Evolutionary conservation across 352 stramenopile species (phyloP), one percentile per base, ranked within the genome.

Genomic region (Peronospora belbahrii): DNA sequence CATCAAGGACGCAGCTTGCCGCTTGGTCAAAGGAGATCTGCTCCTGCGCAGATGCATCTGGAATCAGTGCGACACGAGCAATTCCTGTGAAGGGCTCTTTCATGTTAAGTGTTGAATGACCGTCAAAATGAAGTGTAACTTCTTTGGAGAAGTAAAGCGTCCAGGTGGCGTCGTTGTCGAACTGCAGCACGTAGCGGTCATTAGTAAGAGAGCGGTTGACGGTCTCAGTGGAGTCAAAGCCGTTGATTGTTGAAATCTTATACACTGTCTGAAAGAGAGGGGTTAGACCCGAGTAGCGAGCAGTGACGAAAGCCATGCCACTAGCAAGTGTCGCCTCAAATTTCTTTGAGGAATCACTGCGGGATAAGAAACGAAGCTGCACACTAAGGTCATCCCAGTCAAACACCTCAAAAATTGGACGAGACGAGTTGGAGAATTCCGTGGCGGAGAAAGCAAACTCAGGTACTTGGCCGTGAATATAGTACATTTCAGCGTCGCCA

Each of bases 291-390:
- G 52, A 39, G 54, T 81, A 86, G 43, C 54, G 74, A 39, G 62
- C 65, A 2, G 71, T 76, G n/a, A 71, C 51, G 28, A 72, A 84
- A 2, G 71, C 76, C 76, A 88, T 88, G 34, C 73, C 76, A 36
- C 66, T 82, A 11, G 75, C 67, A 13, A 88, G 55, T 2, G 55
- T 70, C 13, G 63, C 52, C 41, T 80, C 62, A 20, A 80, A 59
- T 30, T 67, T 79, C 38, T 65, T 64, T 2, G 48, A 36, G 3
- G 33, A 49, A 11, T 66, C 49, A n/a, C 59, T 33, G 0, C 50
- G 22, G 15, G 56, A 38, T 15, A 64, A 30, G 35, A 77, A 77
- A 20, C 65, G 65, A n/a, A 85, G 36, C 6, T 67, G 43, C 10
- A 88, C 77, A 40, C 59, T 62, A 43, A 78, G 52, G 25, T 84